These are phyloP conservation scores for Grammothele lineata DNA, from an alignment of 768 basidiomycete species.

Conservation along the genomic window DNA sequence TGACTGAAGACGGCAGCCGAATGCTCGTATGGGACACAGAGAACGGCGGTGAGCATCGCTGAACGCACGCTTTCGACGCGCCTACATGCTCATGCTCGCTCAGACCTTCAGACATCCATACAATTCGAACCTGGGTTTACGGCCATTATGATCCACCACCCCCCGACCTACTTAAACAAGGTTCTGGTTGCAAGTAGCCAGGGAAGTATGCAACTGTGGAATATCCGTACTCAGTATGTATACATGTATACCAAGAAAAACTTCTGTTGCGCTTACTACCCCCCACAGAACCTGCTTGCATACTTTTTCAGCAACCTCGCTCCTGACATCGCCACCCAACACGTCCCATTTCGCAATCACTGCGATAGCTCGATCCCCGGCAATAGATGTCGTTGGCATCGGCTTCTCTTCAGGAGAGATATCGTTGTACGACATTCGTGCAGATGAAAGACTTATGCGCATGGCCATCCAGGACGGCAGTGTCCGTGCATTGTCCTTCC, in stretches of 20 bases:
- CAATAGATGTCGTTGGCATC: slow-evolving; percentile 93
- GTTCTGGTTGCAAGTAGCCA: slow-evolving; percentile 78
- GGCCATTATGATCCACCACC: slow-evolving; percentile 84
- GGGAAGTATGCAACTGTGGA: slow-evolving; percentile 91
- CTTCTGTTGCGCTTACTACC: too few species aligned
- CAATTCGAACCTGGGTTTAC: slow-evolving; percentile 81
- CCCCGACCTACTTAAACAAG: slow-evolving; percentile 96
- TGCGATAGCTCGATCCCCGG: slow-evolving; percentile 83
- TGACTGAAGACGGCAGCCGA: slow-evolving; percentile 73
- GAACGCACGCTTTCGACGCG: slow-evolving; percentile 1
- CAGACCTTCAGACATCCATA: slow-evolving; percentile 64
- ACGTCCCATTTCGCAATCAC: slow-evolving; percentile 54
- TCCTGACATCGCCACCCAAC: slow-evolving; percentile 37
- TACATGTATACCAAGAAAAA: slow-evolving; percentile 2
- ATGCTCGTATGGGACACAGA: slow-evolving; percentile 76
- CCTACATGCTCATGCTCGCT: slow-evolving; percentile 10
- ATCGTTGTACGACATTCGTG: slow-evolving; percentile 83
- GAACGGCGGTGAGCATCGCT: slow-evolving; percentile 45
- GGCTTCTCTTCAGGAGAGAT: slow-evolving; percentile 87
- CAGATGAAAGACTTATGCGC: slow-evolving; percentile 83
- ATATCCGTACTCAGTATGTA: slow-evolving; percentile 75
- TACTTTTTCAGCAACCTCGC: slow-evolving; percentile 54
- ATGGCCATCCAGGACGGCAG: slow-evolving; percentile 90
- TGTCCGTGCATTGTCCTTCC: slow-evolving; percentile 73
- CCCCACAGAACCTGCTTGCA: slow-evolving; percentile 85